Evolutionary conservation across 1,139 yeast species (phyloP).

Genomic region (Eremothecium cymbalariae): DNA sequence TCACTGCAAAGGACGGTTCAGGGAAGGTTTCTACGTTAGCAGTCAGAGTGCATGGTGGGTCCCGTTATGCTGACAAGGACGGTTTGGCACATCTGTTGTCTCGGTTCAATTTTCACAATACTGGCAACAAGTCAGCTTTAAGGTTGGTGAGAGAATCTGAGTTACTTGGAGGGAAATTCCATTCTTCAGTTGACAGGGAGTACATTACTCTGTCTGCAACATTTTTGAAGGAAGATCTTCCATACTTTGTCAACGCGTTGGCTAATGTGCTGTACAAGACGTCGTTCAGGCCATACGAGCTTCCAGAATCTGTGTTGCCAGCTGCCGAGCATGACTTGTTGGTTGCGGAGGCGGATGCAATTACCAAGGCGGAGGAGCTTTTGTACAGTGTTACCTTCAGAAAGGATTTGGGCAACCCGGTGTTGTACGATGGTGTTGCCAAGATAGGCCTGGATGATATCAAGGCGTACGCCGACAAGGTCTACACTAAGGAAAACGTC

Average conservation of each 20-base stretch:
- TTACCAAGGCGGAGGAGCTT: slow-evolving; percentile 62
- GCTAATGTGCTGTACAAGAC: slow-evolving; percentile 70
- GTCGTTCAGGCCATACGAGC: slow-evolving; percentile 74
- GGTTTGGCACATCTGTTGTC: slow-evolving; percentile 85
- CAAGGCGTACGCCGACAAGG: slow-evolving; percentile 56
- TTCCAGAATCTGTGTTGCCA: slow-evolving; percentile 74
- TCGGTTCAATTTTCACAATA: slow-evolving; percentile 78
- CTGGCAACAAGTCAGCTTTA: slow-evolving; percentile 75
- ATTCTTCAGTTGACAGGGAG: slow-evolving; percentile 72
- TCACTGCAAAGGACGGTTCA: slow-evolving; percentile 40
- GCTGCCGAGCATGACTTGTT: slow-evolving; percentile 54
- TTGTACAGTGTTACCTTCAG: slow-evolving; percentile 80
- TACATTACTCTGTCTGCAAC: slow-evolving; percentile 68
- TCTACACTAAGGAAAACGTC: slow-evolving; percentile 63
- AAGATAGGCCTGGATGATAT: slow-evolving; percentile 58
- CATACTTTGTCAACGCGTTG: slow-evolving; percentile 82
- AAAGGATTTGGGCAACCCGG: slow-evolving; percentile 80
- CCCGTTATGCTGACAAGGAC: slow-evolving; percentile 65
- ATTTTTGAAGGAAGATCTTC: slow-evolving; percentile 82
- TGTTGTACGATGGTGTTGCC: slow-evolving; percentile 59
- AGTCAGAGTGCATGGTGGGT: slow-evolving; percentile 80
- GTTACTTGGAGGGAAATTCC: slow-evolving; percentile 78
- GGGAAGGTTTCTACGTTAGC: slow-evolving; percentile 63
- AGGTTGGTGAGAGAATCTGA: slow-evolving; percentile 94
- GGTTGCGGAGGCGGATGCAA: slow-evolving; percentile 44